Base-by-base conservation (phyloP, 2,329 filamentous ascomycete species). In the Aspergillus novofumigatus region DNA sequence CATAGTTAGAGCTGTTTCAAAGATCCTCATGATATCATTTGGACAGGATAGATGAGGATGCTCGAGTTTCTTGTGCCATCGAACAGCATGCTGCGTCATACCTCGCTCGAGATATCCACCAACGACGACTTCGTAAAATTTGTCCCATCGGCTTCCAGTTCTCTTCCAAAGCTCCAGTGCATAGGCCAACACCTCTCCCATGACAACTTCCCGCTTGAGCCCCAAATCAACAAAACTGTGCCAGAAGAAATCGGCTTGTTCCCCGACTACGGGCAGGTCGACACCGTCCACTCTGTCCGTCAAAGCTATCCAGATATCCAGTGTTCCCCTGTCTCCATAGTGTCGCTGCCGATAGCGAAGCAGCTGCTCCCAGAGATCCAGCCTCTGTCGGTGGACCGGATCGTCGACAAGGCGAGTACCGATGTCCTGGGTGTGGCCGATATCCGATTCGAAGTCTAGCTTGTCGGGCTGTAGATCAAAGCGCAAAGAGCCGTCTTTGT, bases 281-380 rank as follows among this genome's bases (percentile, higher is more conserved):
- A 75, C 59, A 2, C 60, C 66, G n/a, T 61, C 59, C 23, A 66
- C 59, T 51, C 75, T 69, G 26, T 58, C 55, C 25, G 67, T 70
- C 38, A 79, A 52, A 20, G 71, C 75, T 49, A 72, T 65, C 72
- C 73, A 80, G 35, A 80, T 76, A 45, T 71, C 67, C 32, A 74
- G 59, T 17, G 73, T 75, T 4, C 78, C 78, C 49, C 71, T 61
- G 26, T 75, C 68, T 10, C 77, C 78, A 61, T 78, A 72, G 54
- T 73, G 72, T 2, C 76, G 74, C 58, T 75, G 74, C 26, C 75
- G 72, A 59, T 76, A 77, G 10, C 70, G 65, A n/a, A 80, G 66
- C 26, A 80, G 62, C 47, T 78, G 72, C 44, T 73, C 72, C 78
- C 78, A 80, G 14, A 79, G 66, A n/a, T 68, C 63, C 53, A 78